These are phyloP conservation scores for Lactarius akahatsu DNA, from an alignment of 768 basidiomycete genomes.

Conservation along the genomic window DNA sequence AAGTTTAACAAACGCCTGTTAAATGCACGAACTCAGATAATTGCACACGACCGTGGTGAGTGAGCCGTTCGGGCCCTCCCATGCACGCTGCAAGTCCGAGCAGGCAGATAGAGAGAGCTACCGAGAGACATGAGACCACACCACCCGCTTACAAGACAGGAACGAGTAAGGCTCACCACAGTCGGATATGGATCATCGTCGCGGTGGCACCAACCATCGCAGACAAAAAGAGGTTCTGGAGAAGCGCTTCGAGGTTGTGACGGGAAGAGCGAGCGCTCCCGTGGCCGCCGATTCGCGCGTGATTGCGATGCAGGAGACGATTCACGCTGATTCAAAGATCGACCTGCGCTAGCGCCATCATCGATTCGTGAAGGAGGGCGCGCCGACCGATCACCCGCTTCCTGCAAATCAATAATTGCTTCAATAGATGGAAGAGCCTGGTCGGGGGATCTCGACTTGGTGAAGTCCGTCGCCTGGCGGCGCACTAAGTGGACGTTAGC, in stretches of 20 bases:
- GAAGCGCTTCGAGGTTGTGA: conserved; percentile 26
- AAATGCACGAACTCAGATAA: conserved; percentile 20
- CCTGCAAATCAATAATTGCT: neutral
- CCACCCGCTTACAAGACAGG: neutral
- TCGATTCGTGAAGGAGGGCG: neutral
- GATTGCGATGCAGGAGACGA: neutral
- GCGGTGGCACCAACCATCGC: conserved; percentile 30
- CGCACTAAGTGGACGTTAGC: conserved; percentile 16
- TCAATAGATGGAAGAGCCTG: neutral
- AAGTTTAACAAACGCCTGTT: neutral
- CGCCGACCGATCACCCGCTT: neutral
- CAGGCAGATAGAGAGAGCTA: conserved; percentile 31
- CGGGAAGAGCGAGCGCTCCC: conserved; percentile 5
- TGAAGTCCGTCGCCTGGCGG: conserved; percentile 11
- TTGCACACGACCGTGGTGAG: conserved; percentile 29
- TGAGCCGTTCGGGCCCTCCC: conserved; percentile 31
- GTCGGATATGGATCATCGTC: conserved; percentile 9
- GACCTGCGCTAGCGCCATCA: neutral
- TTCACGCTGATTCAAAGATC: neutral
- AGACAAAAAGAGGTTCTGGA: conserved; percentile 24
- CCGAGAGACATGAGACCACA: neutral
- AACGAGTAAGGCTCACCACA: conserved; percentile 13
- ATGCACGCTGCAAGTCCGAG: conserved; percentile 31
- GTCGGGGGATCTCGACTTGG: neutral
- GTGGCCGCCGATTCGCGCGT: neutral